These are phyloP conservation scores for Bremia lactucae DNA, from an alignment of 352 stramenopile species.

Conservation along the genomic window DNA sequence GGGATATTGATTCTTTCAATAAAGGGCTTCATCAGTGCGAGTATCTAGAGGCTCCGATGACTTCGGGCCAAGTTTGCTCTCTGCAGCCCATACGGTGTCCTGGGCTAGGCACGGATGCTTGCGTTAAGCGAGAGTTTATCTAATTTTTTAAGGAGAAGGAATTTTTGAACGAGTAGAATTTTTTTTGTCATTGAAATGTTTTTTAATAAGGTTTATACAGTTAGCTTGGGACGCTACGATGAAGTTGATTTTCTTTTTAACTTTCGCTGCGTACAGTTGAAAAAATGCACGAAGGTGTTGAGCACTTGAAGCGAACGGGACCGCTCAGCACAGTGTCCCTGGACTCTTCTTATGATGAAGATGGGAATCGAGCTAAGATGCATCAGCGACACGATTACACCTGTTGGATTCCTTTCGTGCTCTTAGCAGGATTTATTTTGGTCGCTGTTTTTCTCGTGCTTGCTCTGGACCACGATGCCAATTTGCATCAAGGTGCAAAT, in stretches of 20 bases:
- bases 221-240: constrained; percentile 15
- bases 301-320: constrained; percentile 5
- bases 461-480: constrained; percentile 5
- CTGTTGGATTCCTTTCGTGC: constrained; percentile 6
- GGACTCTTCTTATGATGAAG: constrained; percentile 11
- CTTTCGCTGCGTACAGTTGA: too few relatives aligned
- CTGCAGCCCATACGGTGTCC: constrained; percentile 1
- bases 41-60: constrained; percentile 28
- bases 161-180: too few relatives aligned
- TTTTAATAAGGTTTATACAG: constrained; percentile 1
- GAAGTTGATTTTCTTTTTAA: neutral
- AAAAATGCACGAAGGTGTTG: neutral
- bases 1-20: constrained; percentile 1
- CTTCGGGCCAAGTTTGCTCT: constrained; percentile 14
- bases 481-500: neutral
- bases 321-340: constrained; percentile 21
- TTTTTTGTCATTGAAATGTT: neutral
- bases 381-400: neutral
- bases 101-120: constrained; percentile 11
- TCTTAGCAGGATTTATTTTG: constrained; percentile 9
- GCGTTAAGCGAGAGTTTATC: too few relatives aligned
- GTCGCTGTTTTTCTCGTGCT: constrained; percentile 15
- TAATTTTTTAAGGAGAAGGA: neutral
- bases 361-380: neutral
- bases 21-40: constrained; percentile 13